Conservation (phyloP, 192 early-diverging fungal species). For the Coemansia sp. region DNA sequence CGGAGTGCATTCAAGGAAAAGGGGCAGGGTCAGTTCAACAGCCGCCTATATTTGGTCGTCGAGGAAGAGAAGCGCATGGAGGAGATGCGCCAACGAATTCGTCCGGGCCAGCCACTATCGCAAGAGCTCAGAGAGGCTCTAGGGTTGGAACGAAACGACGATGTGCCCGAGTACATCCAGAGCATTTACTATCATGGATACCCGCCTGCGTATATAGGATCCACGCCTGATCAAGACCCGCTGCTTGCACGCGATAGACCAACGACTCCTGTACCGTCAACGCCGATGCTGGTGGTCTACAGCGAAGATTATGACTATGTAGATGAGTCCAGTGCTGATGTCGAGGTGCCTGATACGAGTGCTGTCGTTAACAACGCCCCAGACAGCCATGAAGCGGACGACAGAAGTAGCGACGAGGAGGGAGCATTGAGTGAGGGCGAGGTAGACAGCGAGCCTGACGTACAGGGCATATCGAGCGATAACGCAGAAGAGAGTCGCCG, state of each 20-base stretch:
- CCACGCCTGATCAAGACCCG: conserved; percentile 29
- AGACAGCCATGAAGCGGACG: neutral
- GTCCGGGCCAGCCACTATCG: conserved; percentile 44
- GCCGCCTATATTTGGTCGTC: conserved; percentile 33
- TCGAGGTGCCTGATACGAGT: neutral
- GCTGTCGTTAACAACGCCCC: neutral
- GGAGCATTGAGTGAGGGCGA: conserved; percentile 8
- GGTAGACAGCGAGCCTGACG: neutral
- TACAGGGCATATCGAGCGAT: neutral
- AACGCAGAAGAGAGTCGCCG: conserved; percentile 1
- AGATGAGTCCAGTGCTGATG: neutral
- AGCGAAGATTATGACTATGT: conserved; percentile 27
- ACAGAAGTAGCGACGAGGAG: conserved; percentile 18
- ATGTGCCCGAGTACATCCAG: conserved; percentile 36
- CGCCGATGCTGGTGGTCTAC: conserved; percentile 33
- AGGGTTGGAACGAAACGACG: conserved; percentile 21
- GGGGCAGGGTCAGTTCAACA: conserved; percentile 22
- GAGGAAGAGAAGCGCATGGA: conserved; percentile 38
- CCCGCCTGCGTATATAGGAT: conserved; percentile 48
- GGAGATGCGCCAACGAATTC: conserved; percentile 30
- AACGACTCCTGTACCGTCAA: conserved; percentile 9
- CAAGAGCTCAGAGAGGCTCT: conserved; percentile 31
- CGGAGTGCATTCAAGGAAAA: conserved; percentile 31
- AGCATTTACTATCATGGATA: conserved; percentile 45
- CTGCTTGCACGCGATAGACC: conserved; percentile 12